These are phyloP conservation scores for Penicillium steckii DNA, from an alignment of 495 filamentous ascomycete genomes.

Conservation along the genomic window DNA sequence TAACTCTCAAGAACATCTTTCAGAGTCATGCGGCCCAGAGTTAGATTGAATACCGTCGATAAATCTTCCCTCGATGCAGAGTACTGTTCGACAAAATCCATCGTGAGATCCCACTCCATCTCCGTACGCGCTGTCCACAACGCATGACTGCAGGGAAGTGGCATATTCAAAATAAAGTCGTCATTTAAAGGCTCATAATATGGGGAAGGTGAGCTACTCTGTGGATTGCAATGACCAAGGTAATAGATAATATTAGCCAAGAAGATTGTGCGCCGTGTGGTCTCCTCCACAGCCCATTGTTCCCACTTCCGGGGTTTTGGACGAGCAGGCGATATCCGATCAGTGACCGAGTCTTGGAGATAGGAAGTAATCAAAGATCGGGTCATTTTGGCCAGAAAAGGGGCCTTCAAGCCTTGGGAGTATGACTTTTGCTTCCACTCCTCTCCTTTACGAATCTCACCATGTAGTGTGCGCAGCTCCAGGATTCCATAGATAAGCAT, in stretches of 20 bases:
- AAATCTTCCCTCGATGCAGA: neutral
- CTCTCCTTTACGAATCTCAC: neutral
- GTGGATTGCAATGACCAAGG: conserved; percentile 5
- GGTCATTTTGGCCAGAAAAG: conserved; percentile 18
- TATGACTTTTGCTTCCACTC: conserved; percentile 9
- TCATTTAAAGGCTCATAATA: conserved; percentile 20
- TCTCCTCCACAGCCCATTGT: conserved; percentile 12
- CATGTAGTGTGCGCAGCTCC: conserved; percentile 1
- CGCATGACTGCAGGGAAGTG: conserved; percentile 10
- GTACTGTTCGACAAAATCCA: neutral
- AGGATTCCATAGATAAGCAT: conserved; percentile 16
- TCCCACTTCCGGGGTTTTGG: neutral
- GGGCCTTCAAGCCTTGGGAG: conserved; percentile 3
- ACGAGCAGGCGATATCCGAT: neutral
- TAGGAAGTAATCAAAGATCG: conserved; percentile 5
- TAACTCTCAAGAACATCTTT: neutral
- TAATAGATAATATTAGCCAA: conserved; percentile 13
- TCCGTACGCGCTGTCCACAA: conserved; percentile 8
- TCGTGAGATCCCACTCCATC: conserved; percentile 4
- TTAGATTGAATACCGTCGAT: neutral
- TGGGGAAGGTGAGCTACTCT: neutral
- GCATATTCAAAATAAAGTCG: conserved; percentile 10
- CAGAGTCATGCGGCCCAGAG: neutral
- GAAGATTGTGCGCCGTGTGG: conserved; percentile 15
- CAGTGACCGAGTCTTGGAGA: neutral